Base-by-base conservation (phyloP, 2,329 filamentous ascomycete genomes). In the Parastagonospora nodorum region DNA sequence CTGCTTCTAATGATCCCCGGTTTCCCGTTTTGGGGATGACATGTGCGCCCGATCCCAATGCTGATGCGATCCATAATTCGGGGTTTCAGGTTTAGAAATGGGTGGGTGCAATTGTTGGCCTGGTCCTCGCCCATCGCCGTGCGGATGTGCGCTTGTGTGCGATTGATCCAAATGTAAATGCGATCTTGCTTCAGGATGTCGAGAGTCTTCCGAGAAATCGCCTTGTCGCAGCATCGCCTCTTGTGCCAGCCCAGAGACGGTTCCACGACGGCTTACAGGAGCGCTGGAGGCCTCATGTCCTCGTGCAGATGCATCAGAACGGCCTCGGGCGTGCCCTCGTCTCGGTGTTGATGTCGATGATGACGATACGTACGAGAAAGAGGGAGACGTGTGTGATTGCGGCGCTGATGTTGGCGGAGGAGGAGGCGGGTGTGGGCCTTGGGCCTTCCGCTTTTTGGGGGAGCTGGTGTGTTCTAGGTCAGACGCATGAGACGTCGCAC, bases 401-500 rank as follows among this genome's bases (percentile, higher is more conserved):
- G 77, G 75, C 56, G 78, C 78, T 41, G 77, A 78, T 44, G 80
- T 77, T 15, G 82, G 81, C 16, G 78, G 74, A 36, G 81, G 81
- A 49, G 77, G 75, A 48, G 78, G 69, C 52, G 77, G 76, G 61
- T 84, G 82, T 29, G 74, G 73, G 27, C 80, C 79, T 66, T 79
- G 75, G 36, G 88, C 86, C 77, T 96, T 96, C 66, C 92, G 87
- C 78, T 96, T 96, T 72, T 88, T 89, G 29, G 90, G 90, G 55
- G 89, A 90, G 71, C 89, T 88, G 68, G 85, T 84, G 73, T 85
- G 82, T 68, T 88, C 84, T 72, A 78, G 72, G 76, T 79, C 73
- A 76, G 78, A 74, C 74, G 76, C 61, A 74, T 81, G 67, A 65
- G 75, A 69, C 69, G 69, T 55, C 64, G 75, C 79, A 85, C 85